Evolutionary conservation across 2,329 filamentous ascomycete species (phyloP).

Genomic region (Exophiala dermatitidis): DNA sequence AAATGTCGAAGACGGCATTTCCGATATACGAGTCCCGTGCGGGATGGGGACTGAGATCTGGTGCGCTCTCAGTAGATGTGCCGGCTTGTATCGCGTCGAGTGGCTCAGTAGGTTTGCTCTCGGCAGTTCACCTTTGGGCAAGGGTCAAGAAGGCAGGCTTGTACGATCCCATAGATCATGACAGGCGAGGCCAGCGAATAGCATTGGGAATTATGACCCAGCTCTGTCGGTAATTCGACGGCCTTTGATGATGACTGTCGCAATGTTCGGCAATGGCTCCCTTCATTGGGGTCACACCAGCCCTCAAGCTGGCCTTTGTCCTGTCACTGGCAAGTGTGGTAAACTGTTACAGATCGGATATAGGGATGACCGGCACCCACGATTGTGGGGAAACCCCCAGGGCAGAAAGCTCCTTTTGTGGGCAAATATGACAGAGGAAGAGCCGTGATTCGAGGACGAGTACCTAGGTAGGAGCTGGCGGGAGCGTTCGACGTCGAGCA

Average conservation of each 20-base stretch:
- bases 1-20: background rate
- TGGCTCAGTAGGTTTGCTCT: conserved; percentile 9
- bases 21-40: background rate
- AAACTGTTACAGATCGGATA: too few relatives aligned
- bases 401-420: too few relatives aligned
- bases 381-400: too few relatives aligned
- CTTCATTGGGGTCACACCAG: background rate
- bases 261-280: too few relatives aligned
- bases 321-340: too few relatives aligned
- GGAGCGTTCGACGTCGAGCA: too few relatives aligned
- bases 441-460: too few relatives aligned
- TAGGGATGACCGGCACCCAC: too few relatives aligned
- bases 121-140: conserved; percentile 17
- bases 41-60: conserved; percentile 2
- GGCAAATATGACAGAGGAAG: too few relatives aligned
- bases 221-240: background rate
- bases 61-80: conserved; percentile 1
- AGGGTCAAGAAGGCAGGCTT: background rate
- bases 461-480: background rate
- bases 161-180: background rate
- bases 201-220: background rate
- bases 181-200: conserved; percentile 17
- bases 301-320: background rate
- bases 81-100: conserved; percentile 1
- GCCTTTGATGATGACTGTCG: too few relatives aligned